phyloP scores from a whole-genome alignment of 1,139 yeast genomes.

The Trichomonascaceae sp. region DNA sequence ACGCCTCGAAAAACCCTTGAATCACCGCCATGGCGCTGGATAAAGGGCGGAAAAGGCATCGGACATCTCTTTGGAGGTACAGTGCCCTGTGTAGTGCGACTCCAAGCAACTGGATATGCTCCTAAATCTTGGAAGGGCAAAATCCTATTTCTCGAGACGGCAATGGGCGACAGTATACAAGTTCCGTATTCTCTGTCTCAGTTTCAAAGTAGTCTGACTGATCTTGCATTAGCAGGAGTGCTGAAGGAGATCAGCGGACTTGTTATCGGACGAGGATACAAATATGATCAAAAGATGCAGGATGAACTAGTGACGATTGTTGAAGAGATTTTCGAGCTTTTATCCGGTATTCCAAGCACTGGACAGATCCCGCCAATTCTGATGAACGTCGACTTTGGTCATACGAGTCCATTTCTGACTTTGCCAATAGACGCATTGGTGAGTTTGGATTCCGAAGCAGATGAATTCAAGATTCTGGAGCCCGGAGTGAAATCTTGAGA shows the following conservation, averaged over 20 bases:
- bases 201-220: not conserved
- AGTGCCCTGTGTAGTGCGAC: not conserved
- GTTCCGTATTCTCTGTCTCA: not conserved
- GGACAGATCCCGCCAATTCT: not conserved
- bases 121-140: not conserved
- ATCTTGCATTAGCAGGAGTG: not conserved
- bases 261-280: not conserved
- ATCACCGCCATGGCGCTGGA: not conserved
- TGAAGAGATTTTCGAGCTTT: not conserved
- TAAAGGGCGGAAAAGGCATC: not conserved
- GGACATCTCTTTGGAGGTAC: not conserved
- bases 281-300: not conserved
- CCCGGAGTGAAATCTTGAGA: not conserved
- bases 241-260: not conserved
- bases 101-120: not conserved
- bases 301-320: not conserved
- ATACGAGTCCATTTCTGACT: not conserved
- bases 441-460: not conserved
- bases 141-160: not conserved
- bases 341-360: not conserved
- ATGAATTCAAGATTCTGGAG: not conserved
- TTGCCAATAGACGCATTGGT: not conserved
- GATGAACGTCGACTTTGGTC: not conserved
- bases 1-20: not conserved
- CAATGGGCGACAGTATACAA: not conserved